Conservation (phyloP, 495 filamentous ascomycete genomes). For the Aspergillus asperescens region DNA sequence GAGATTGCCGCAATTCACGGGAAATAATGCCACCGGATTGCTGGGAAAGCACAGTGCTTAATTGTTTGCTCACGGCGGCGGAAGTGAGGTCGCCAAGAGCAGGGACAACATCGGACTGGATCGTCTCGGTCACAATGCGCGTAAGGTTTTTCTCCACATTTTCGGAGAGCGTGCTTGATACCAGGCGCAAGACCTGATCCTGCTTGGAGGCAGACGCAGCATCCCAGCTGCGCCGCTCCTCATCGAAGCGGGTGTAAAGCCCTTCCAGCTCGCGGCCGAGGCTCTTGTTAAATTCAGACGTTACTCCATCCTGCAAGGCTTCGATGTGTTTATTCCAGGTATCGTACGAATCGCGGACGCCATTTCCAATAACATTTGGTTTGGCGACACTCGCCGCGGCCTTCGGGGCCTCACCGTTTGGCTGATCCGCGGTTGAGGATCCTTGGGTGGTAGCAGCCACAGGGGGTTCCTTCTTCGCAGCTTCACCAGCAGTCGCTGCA, state of each 20-base stretch:
- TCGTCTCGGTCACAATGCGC: slow-evolving; percentile 61
- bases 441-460: slow-evolving; percentile 1
- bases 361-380: slow-evolving; percentile 7
- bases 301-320: slow-evolving; percentile 50
- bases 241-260: slow-evolving; percentile 57
- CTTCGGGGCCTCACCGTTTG: slow-evolving; percentile 19
- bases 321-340: slow-evolving; percentile 49
- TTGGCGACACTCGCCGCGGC: slow-evolving; percentile 11
- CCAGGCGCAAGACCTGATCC: slow-evolving; percentile 75
- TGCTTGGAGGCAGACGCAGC: slow-evolving; percentile 63
- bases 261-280: slow-evolving; percentile 53
- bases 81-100: slow-evolving; percentile 46
- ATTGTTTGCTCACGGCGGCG: slow-evolving; percentile 53
- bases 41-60: slow-evolving; percentile 49
- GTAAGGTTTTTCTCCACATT: slow-evolving; percentile 80
- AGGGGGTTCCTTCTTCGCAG: slow-evolving; percentile 27
- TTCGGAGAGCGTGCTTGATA: slow-evolving; percentile 80
- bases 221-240: slow-evolving; percentile 59
- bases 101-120: slow-evolving; percentile 61
- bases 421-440: slow-evolving; percentile 11
- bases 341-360: too few species aligned
- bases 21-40: slow-evolving; percentile 47
- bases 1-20: slow-evolving; percentile 47
- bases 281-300: slow-evolving; percentile 50
- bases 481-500: slow-evolving; percentile 33